Base-by-base conservation (phyloP, 2,329 filamentous ascomycete species). In the Cladophialophora exuberans region DNA sequence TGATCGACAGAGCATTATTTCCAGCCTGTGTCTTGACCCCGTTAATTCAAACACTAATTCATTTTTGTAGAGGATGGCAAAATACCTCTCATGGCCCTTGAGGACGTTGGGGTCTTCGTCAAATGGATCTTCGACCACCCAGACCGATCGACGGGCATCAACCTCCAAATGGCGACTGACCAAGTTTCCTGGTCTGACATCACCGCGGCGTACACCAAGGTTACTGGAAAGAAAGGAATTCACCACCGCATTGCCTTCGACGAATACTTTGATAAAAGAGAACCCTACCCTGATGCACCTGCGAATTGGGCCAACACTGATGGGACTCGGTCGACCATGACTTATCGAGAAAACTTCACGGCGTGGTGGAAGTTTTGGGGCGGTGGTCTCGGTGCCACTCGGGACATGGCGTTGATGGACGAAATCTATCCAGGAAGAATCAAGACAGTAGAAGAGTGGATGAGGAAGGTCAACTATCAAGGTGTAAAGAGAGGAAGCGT, bases 361-460 rank as follows among this genome's bases (percentile, higher is more conserved):
- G 78, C 72, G 0, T 81, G 76, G 58, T 82, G 78, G 75, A 76
- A 72, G 49, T 49, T 75, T 42, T 71, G 0, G 70, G 67, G 45
- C 76, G 47, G 64, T 64, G 28, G 74, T 72, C 0, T 54, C 79
- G 56, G 80, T 3, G 56, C 79, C 0, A 64, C 64, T 53, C 70
- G 78, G 44, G 74, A 82, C 61, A 80, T 79, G 61, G 66, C 59
- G 6, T 57, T 81, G 17, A 64, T 83, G 38, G 79, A 82, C 62
- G 70, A 77, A 65, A 81, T 83, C 42, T 71, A 77, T 61, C 79
- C 79, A 0, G 62, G 61, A 1, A 68, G 79, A n/a, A 74, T 79
- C 50, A 73, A 66, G 63, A 76, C 66, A 22, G 75, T 72, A 0
- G 76, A 79, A 60, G 73, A 81, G 56, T 83, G 76, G 72, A 75